Base-by-base conservation (phyloP, 2,329 filamentous ascomycete species). In the Lachnum nothofagi region DNA sequence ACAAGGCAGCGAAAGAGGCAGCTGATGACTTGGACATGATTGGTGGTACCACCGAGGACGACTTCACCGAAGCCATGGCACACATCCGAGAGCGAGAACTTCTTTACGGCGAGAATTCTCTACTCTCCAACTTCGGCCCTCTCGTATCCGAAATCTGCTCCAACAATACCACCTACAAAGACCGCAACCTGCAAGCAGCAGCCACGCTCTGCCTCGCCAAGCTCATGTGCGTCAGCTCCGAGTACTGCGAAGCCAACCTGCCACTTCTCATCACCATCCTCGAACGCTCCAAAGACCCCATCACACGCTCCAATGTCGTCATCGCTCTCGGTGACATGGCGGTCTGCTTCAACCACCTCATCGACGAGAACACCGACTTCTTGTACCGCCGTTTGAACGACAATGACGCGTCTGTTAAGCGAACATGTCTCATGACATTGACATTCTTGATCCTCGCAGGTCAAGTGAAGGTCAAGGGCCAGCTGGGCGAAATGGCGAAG, bases 281-380 rank as follows among this genome's bases (percentile, higher is more conserved):
- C 75, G 93, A 98, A 71, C 85, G 90, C 24, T 96, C 90, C 2
- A 81, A 88, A 25, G 89, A 96, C 62, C 86, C 94, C 1, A 95
- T 91, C 16, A 91, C 95, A 33, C 85, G 93, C 44, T 95, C 88
- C 61, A 98, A 98, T 65, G 88, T 94, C 8, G 94, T 98, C 16
- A 95, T 98, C 60, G 91, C 93, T 0, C 81, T 98, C 0, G 93
- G 93, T 33, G 93, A 98, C 65, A 98, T 98, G 93, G 94, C 94
- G 0, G 93, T 98, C 19, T 96, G 91, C 77, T 98, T 98, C 78
- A 98, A 98, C 65, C 93, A 98, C 64, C 80, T 98, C 42, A 96
- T 98, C 60, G 94, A 98, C 64, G 94, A 98, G 70, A 97, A 98
- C 68, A 98, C 93, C 0, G 93, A 98, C 66, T 98, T 97, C 73